Evolutionary conservation across 2,329 filamentous ascomycete genomes (phyloP), one percentile per base, ranked within the genome.

Genomic region (Westerdykella aurantiaca): DNA sequence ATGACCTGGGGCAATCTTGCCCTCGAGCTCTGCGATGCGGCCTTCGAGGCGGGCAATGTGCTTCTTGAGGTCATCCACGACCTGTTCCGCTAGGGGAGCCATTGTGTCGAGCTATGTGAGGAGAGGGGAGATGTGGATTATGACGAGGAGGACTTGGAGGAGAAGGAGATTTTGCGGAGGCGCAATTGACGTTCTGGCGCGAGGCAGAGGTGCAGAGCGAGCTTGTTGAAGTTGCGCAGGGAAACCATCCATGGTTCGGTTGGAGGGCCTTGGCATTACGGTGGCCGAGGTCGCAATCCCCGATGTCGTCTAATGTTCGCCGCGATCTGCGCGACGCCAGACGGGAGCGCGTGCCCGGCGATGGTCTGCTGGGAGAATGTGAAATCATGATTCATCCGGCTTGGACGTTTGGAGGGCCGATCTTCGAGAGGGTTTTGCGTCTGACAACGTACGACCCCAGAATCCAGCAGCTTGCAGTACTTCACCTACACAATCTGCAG

Each of bases 1-100:
- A 29, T 29, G 25, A 29, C 25, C 25, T 56, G 44, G 69, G 34
- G 70, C 65, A 47, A 93, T 75, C 66, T 82, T 82, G 64, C 78
- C 71, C 72, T 98, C 93, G 56, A 98, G 81, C 65, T 87, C 80
- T 71, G 85, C 83, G 61, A 98, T 86, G 64, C 91, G 85, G 66
- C 81, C 75, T 73, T 97, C 89, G 60, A 98, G 84, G 72, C 81
- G 81, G 67, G 81, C 76, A 68, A 97, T 83, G 64, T 89, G 81
- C 73, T 84, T 81, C 75, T 90, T 89, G 64, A 97, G 81, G 72
- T 84, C 80, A 70, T 89, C 82, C 66, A 95, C 81, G 52, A 72
- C 69, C 68, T 89, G 82, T 66, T 93, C 86, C 68, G 86, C 84
- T 72, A 91, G 83, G 67, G 87, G 86, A 71, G 88, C 86, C 90